Evolutionary conservation across 306 rosid genomes (phyloP), one percentile per base, ranked within the genome.

Genomic region (Fragaria vesca): DNA sequence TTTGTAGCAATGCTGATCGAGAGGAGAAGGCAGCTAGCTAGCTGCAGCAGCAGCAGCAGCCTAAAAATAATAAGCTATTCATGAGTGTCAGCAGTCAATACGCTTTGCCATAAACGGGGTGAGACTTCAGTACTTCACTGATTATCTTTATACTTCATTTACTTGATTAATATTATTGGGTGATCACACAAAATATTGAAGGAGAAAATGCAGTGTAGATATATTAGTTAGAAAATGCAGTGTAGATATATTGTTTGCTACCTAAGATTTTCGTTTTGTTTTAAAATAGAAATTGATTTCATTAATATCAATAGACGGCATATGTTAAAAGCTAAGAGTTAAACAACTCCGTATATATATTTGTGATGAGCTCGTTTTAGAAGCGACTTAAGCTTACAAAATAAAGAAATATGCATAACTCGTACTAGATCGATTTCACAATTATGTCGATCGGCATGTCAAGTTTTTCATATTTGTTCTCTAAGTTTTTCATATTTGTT

Each of bases 81-180:
- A 18, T 66, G 21, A 66, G 47, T 73, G 77, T 86, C 85, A 55
- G 86, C 88, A 80, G 84, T 87, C 86, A 83, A 83, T 66, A 83
- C 79, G 82, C 85, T 40, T 80, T 70, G 43, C 69, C 80, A 4
- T 68, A 72, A 80, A 57, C 74, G 75, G 77, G 79, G 21, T n/a
- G 52, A 73, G 75, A 73, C 55, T 74, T 58, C 76, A 12, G 2
- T 0, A 73, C 26, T 57, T 57, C 74, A 61, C 17, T 0, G 42
- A 4, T 42, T 5, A 28, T 6, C 63, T 61, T 26, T 12, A 26
- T 5, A 12, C 15, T 63, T 16, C 18, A 4, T 1, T 21, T 58
- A n/a, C 26, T 61, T 61, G 40, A 28, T 40, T 9, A 28, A 15
- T 48, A 15, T 48, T 48, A 15, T 48, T 48, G 11, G 48, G 48